A percentile compares a stretch with the other conserved stretches of the same genome.
Evolutionary conservation across 73 alveolate genomes (phyloP).

Genomic region (Diophrys sp.): DNA sequence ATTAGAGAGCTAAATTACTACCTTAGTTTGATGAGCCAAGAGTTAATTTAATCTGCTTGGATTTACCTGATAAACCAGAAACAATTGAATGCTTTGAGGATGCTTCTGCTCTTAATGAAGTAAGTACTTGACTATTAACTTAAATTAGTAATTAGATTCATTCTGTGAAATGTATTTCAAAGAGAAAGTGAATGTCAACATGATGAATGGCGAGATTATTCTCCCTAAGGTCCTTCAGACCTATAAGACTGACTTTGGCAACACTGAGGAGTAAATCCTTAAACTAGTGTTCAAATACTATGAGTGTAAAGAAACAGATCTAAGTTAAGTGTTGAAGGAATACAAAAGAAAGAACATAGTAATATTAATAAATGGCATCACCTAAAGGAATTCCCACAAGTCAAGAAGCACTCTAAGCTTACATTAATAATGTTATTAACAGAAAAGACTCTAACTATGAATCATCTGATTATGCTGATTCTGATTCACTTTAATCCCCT

Average conservation of each 20-base stretch:
- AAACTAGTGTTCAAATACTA: constrained; percentile 47
- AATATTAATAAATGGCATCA: no score
- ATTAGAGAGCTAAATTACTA: constrained; percentile 12
- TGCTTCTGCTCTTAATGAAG: constrained; percentile 8
- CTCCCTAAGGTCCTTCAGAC: constrained; percentile 54
- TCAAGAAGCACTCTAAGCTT: no score
- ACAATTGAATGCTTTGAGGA: constrained; percentile 4
- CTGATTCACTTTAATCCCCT: no score
- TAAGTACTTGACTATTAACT: neutral
- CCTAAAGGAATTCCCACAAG: no score
- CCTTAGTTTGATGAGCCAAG: constrained; percentile 16
- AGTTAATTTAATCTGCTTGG: constrained; percentile 12
- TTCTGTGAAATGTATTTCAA: constrained; percentile 44
- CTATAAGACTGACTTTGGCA: constrained; percentile 54
- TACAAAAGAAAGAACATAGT: neutral
- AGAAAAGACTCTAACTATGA: no score
- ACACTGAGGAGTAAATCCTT: constrained; percentile 29
- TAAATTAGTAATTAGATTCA: constrained; percentile 9
- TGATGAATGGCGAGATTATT: constrained; percentile 33
- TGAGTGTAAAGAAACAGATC: neutral
- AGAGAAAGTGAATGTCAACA: constrained; percentile 44
- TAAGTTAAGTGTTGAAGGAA: neutral
- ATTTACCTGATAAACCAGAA: constrained; percentile 17
- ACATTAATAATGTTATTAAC: no score
- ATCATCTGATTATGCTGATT: no score